Evolutionary conservation across 441 rosid genomes (phyloP).

Genomic region (Eugenia klotzschiana): DNA sequence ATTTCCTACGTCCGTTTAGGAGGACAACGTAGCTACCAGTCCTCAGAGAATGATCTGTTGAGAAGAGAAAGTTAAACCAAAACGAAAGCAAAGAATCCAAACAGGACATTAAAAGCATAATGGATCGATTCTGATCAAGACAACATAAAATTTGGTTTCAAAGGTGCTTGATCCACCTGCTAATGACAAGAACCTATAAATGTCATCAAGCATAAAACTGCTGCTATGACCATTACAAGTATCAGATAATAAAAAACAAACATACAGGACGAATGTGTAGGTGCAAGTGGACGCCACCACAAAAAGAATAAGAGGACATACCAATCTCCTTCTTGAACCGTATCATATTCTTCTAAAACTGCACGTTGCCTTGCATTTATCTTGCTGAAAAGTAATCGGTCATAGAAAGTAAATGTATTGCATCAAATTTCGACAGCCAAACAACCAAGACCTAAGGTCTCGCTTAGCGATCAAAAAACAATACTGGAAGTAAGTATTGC

Average conservation of each 20-base stretch:
- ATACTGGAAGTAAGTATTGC: neutral
- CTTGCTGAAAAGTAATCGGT: constrained; percentile 15
- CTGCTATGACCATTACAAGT: neutral
- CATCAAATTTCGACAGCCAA: neutral
- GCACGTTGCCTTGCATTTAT: constrained; percentile 59
- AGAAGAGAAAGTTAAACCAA: neutral
- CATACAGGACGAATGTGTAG: neutral
- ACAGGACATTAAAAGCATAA: neutral
- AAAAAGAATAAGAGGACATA: constrained; percentile 11
- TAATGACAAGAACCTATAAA: neutral
- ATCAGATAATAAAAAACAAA: neutral
- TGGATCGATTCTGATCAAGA: neutral
- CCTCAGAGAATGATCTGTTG: too few species aligned
- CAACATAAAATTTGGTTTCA: neutral
- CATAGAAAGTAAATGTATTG: neutral
- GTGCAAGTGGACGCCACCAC: neutral
- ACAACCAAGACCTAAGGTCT: neutral
- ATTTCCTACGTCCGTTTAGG: too few species aligned
- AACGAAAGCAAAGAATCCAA: neutral
- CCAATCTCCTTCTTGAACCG: constrained; percentile 39
- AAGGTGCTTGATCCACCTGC: neutral
- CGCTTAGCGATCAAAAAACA: neutral
- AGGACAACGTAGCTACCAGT: too few species aligned
- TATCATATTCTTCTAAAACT: constrained; percentile 58
- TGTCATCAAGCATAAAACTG: neutral